phyloP scores from a whole-genome alignment of 352 stramenopile species.

The Phytophthora podocarpi region DNA sequence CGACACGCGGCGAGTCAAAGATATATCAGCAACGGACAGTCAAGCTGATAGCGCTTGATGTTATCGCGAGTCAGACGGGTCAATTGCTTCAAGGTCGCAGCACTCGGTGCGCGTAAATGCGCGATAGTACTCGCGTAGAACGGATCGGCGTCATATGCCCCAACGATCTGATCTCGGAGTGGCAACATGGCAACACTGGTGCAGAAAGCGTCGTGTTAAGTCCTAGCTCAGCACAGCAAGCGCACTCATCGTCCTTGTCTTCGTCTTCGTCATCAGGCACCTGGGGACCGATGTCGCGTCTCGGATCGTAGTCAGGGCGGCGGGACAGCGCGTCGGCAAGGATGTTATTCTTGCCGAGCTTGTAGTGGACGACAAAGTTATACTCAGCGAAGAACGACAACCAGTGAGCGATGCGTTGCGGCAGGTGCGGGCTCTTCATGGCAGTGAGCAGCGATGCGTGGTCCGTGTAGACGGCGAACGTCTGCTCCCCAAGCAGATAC shows the following conservation, averaged over 20 bases:
- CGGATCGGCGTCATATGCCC: not conserved
- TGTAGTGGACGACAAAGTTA: too few relatives aligned
- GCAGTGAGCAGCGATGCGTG: not conserved
- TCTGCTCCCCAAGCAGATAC: not conserved
- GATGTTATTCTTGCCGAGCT: not conserved
- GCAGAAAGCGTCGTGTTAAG: not conserved
- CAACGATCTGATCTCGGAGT: not conserved
- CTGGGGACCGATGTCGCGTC: not conserved
- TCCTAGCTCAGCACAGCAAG: not conserved
- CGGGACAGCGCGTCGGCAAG: not conserved
- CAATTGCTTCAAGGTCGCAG: not conserved
- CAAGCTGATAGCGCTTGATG: not conserved
- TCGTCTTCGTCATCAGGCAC: not conserved
- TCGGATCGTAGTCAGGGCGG: not conserved
- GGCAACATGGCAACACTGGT: not conserved
- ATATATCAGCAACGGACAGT: not conserved
- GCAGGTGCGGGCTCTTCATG: not conserved
- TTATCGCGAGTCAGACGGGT: not conserved
- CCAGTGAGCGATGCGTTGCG: too few relatives aligned
- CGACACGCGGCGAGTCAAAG: conserved; percentile 10
- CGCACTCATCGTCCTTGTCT: too few relatives aligned
- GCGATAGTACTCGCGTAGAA: not conserved
- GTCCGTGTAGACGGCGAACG: not conserved
- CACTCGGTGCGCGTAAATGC: not conserved
- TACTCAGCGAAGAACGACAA: too few relatives aligned